These are phyloP conservation scores for Amauroascus niger DNA, from an alignment of 2,329 filamentous ascomycete species.

Conservation along the genomic window DNA sequence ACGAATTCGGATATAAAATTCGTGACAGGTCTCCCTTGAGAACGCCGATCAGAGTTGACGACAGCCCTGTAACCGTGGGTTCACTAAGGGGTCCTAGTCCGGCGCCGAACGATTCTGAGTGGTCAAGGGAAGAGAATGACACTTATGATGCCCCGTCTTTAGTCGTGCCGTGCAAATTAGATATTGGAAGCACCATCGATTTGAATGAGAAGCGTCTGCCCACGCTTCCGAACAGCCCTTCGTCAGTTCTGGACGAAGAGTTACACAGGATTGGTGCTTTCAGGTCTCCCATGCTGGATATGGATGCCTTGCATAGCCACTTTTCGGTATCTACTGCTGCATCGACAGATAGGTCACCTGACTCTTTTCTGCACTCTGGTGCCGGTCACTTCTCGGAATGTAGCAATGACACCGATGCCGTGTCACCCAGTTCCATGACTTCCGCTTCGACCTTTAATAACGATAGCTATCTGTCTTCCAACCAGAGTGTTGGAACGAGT, in stretches of 20 bases:
- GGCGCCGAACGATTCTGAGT: neutral
- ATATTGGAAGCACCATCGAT: constrained; percentile 20
- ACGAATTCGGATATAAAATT: neutral
- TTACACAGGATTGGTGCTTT: constrained; percentile 16
- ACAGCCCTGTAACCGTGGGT: neutral
- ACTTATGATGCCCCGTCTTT: neutral
- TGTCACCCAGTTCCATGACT: constrained; percentile 30
- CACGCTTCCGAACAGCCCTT: constrained; percentile 39
- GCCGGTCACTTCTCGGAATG: constrained; percentile 35
- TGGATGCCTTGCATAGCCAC: constrained; percentile 31
- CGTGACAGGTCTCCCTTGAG: neutral
- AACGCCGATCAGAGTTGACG: neutral
- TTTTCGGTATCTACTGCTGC: constrained; percentile 35
- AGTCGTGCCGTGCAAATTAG: constrained; percentile 10
- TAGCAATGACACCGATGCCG: constrained; percentile 31
- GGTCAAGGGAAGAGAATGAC: neutral
- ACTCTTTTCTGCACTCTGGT: constrained; percentile 21
- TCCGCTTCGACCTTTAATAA: constrained; percentile 29
- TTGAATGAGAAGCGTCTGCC: constrained; percentile 35
- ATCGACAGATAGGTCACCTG: constrained; percentile 24
- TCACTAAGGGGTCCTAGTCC: neutral
- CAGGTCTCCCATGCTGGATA: constrained; percentile 21
- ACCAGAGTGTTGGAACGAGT: neutral
- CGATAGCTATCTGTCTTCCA: constrained; percentile 7
- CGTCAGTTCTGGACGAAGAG: constrained; percentile 36